phyloP scores from a whole-genome alignment of 805 yeast species.

The Cyberlindnera maritima region DNA sequence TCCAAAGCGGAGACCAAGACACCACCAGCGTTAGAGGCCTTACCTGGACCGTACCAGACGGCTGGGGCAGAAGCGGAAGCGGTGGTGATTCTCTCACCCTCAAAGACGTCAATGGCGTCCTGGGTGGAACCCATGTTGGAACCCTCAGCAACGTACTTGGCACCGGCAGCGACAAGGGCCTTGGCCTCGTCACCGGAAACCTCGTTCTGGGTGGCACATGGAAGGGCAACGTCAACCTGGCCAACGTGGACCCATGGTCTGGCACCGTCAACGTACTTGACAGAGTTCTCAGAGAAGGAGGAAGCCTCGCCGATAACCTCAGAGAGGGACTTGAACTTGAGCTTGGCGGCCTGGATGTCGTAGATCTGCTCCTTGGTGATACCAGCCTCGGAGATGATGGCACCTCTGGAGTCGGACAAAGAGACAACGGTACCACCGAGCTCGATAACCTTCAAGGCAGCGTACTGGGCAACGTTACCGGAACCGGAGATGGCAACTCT shows the following conservation, averaged over 20 bases:
- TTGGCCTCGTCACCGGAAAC: slow-evolving; percentile 95
- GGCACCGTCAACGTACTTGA: slow-evolving; percentile 86
- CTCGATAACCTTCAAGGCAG: slow-evolving; percentile 96
- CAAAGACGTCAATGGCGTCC: slow-evolving; percentile 94
- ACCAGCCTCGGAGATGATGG: slow-evolving; percentile 76
- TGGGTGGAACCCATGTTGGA: slow-evolving; percentile 99
- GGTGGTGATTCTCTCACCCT: slow-evolving; percentile 63
- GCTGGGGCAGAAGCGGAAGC: slow-evolving; percentile 42
- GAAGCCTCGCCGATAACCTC: slow-evolving; percentile 57
- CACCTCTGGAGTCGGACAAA: slow-evolving; percentile 92
- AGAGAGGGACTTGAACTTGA: slow-evolving; percentile 73
- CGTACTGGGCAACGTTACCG: slow-evolving; percentile 99
- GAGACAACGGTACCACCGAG: slow-evolving; percentile 95
- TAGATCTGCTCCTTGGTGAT: slow-evolving; percentile 79
- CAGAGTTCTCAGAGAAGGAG: slow-evolving; percentile 50
- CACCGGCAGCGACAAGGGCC: slow-evolving; percentile 89
- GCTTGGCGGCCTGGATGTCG: slow-evolving; percentile 73
- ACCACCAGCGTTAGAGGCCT: slow-evolving; percentile 99
- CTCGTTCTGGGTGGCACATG: slow-evolving; percentile 98
- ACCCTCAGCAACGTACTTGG: slow-evolving; percentile 95
- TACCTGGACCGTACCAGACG: slow-evolving; percentile 99
- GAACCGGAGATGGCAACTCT: slow-evolving; percentile 96
- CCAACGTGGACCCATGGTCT: slow-evolving; percentile 97
- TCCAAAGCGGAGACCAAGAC: slow-evolving; percentile 98
- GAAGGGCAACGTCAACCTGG: slow-evolving; percentile 91